Percentiles rank a stretch among this genome's conserved stretches.
Conservation (phyloP, 192 early-diverging fungal species). For the Coemansia umbellata region DNA sequence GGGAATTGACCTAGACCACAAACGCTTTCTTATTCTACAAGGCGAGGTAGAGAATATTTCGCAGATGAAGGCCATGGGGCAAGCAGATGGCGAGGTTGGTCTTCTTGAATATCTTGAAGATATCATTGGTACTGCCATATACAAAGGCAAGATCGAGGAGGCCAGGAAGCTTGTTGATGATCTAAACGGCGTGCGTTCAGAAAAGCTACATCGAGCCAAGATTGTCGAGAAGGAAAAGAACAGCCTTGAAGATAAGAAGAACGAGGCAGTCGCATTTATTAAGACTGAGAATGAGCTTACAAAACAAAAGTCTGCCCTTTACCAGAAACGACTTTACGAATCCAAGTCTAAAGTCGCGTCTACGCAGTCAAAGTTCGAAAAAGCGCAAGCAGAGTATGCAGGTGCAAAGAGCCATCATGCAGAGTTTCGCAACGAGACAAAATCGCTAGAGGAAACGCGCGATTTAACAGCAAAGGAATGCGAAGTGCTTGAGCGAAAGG, state of each 20-base stretch:
- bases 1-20: slow-evolving; percentile 96
- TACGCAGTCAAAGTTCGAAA: slow-evolving; percentile 53
- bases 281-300: slow-evolving; percentile 77
- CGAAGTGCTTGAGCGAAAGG: slow-evolving; percentile 59
- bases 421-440: slow-evolving; percentile 60
- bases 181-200: slow-evolving; percentile 71
- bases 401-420: slow-evolving; percentile 60
- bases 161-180: slow-evolving; percentile 65
- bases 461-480: slow-evolving; percentile 57
- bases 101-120: slow-evolving; percentile 97
- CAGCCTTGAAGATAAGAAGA: slow-evolving; percentile 70
- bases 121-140: slow-evolving; percentile 91
- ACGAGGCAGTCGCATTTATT: slow-evolving; percentile 78
- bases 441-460: slow-evolving; percentile 59
- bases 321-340: slow-evolving; percentile 70
- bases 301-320: slow-evolving; percentile 67
- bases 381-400: slow-evolving; percentile 54
- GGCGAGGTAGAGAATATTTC: slow-evolving; percentile 99
- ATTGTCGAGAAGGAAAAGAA: slow-evolving; percentile 86
- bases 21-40: slow-evolving; percentile 95
- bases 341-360: slow-evolving; percentile 49
- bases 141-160: slow-evolving; percentile 82
- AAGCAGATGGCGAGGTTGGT: slow-evolving; percentile 89
- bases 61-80: slow-evolving; percentile 95
- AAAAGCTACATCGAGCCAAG: slow-evolving; percentile 79